Conservation (phyloP, 1,284 basidiomycete species). For the Ustanciosporium gigantosporum region DNA sequence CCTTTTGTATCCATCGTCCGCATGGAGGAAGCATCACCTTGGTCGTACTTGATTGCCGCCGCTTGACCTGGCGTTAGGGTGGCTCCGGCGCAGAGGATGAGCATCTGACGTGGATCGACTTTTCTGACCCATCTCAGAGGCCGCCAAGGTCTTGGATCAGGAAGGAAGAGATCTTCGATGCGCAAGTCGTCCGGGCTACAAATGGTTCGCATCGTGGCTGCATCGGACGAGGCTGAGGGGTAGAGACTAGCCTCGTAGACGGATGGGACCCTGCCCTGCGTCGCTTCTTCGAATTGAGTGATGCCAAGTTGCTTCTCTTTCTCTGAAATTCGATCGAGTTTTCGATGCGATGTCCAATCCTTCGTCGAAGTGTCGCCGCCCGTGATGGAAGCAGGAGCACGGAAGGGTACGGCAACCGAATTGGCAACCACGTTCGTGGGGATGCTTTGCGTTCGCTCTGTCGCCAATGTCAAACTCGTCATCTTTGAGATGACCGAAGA, state of each 20-base stretch:
- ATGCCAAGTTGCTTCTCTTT: conserved; percentile 39
- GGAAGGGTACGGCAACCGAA: conserved; percentile 15
- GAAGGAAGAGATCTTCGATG: conserved; percentile 45
- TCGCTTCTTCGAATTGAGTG: conserved; percentile 37
- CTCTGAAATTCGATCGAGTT: conserved; percentile 32
- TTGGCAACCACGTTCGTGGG: conserved; percentile 24
- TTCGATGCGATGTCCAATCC: conserved; percentile 25
- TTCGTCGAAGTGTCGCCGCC: conserved; percentile 12
- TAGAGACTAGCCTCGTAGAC: conserved; percentile 26
- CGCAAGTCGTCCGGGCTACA: conserved; percentile 14
- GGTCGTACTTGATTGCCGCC: conserved; percentile 22
- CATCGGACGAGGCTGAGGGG: conserved; percentile 5
- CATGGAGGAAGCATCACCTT: conserved; percentile 12
- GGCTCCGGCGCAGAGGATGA: conserved; percentile 50
- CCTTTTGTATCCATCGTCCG: conserved; percentile 1
- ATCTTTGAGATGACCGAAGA: conserved; percentile 27
- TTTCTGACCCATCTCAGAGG: conserved; percentile 56
- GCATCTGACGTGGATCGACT: conserved; percentile 55
- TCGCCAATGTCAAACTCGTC: conserved; percentile 16
- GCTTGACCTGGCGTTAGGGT: conserved; percentile 35
- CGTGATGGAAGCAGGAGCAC: conserved; percentile 21
- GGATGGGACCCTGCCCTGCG: conserved; percentile 33
- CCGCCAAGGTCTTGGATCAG: conserved; percentile 52
- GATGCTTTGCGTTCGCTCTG: conserved; percentile 13
- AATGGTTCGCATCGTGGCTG: conserved; percentile 13